These are phyloP conservation scores for Cicer chorassanicum DNA, from an alignment of 306 rosid genomes.

Conservation along the genomic window DNA sequence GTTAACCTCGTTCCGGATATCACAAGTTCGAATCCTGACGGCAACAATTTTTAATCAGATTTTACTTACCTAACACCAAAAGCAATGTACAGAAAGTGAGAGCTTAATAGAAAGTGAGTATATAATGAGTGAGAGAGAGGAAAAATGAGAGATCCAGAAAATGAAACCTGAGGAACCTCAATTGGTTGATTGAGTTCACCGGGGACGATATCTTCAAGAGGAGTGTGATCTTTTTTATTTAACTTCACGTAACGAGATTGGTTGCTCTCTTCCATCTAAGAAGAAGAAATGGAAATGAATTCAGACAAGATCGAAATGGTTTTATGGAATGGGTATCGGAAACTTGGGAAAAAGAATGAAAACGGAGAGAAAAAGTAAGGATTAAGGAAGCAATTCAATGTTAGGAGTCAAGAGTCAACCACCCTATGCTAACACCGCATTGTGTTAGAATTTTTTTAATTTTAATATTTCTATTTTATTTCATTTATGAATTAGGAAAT, in stretches of 20 bases:
- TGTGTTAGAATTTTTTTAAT: too few species aligned
- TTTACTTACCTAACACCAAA: background rate
- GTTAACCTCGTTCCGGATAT: too few species aligned
- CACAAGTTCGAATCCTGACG: too few species aligned
- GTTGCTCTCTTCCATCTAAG: constrained; percentile 71
- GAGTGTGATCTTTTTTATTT: constrained; percentile 80
- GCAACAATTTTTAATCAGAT: too few species aligned
- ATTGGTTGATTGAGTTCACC: constrained; percentile 98
- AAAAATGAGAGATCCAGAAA: background rate
- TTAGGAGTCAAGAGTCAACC: too few species aligned
- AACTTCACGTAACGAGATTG: constrained; percentile 89
- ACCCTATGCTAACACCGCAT: too few species aligned
- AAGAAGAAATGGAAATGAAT: background rate
- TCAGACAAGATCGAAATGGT: background rate
- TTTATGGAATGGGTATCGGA: too few species aligned
- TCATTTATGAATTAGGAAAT: too few species aligned
- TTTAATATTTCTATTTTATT: too few species aligned
- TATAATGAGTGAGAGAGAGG: background rate
- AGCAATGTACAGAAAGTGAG: background rate
- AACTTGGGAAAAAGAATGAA: too few species aligned
- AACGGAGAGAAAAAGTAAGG: too few species aligned
- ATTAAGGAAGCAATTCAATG: too few species aligned
- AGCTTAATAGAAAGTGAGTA: background rate
- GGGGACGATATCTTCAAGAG: constrained; percentile 77
- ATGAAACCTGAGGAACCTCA: constrained; percentile 80